Conservation (phyloP, 2,329 filamentous ascomycete species). For the Ramularia endophylla region DNA sequence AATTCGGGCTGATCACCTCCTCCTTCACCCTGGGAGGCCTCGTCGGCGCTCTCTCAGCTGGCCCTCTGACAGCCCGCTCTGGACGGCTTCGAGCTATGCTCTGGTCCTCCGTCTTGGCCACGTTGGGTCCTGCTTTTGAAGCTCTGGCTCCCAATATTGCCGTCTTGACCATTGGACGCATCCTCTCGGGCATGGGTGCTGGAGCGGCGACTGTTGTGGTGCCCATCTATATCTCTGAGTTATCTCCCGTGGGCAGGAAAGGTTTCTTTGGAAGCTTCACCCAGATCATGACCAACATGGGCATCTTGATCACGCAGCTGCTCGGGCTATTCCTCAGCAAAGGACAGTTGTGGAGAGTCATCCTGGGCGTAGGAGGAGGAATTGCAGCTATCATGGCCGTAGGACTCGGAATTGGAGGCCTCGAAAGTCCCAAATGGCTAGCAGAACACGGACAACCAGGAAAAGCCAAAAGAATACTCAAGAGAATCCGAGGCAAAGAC, state of each 20-base stretch:
- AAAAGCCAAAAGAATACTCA: conserved; percentile 61
- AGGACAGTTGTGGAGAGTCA: conserved; percentile 73
- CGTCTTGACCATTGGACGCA: conserved; percentile 65
- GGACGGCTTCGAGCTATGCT: conserved; percentile 74
- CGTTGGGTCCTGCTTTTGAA: conserved; percentile 69
- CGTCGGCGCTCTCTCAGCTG: conserved; percentile 71
- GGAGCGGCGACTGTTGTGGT: conserved; percentile 89
- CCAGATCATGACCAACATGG: conserved; percentile 83
- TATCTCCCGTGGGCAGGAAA: conserved; percentile 60
- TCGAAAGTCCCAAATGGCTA: conserved; percentile 85
- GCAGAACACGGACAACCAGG: conserved; percentile 58
- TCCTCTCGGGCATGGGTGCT: conserved; percentile 76
- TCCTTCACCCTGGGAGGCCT: conserved; percentile 89
- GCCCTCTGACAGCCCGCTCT: conserved; percentile 68
- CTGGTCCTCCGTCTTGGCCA: conserved; percentile 68
- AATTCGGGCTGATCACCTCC: conserved; percentile 82
- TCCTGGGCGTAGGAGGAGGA: conserved; percentile 66
- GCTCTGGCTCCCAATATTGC: conserved; percentile 62
- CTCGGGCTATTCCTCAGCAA: conserved; percentile 84
- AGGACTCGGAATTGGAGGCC: conserved; percentile 63
- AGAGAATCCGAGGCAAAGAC: conserved; percentile 65
- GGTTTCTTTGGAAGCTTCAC: conserved; percentile 76
- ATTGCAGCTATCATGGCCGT: conserved; percentile 62
- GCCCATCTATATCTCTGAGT: conserved; percentile 89
- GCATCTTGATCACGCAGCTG: conserved; percentile 76